These are phyloP conservation scores for Hapsidospora chrysogenum DNA, from an alignment of 495 filamentous ascomycete genomes.

Conservation along the genomic window DNA sequence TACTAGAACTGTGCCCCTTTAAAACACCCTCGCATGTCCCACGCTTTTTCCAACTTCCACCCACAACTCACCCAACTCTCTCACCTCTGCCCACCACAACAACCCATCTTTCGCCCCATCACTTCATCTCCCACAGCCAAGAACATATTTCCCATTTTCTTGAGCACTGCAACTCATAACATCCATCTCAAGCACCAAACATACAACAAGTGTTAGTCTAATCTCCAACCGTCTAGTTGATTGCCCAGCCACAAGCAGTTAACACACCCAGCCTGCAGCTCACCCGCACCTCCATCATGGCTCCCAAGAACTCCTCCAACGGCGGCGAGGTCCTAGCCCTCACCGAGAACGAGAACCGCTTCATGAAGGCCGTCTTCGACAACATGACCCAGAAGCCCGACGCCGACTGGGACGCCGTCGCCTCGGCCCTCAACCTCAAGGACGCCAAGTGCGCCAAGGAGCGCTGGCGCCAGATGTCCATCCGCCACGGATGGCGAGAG, in stretches of 20 bases:
- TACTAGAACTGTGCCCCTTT: too few species aligned
- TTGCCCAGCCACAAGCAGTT: not conserved
- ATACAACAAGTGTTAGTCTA: not conserved
- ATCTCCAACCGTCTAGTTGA: not conserved
- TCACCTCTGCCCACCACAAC: too few species aligned
- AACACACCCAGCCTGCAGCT: not conserved
- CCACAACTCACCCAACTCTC: too few species aligned
- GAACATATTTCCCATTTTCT: too few species aligned
- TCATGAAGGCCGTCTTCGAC: constrained; percentile 8
- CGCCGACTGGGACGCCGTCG: constrained; percentile 6
- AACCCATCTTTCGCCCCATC: too few species aligned
- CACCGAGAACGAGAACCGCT: constrained; percentile 3
- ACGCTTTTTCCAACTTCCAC: too few species aligned
- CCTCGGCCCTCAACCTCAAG: constrained; percentile 4
- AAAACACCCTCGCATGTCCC: too few species aligned
- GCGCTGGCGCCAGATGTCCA: constrained; percentile 7
- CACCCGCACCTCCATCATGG: not conserved
- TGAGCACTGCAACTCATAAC: too few species aligned
- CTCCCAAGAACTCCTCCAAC: constrained; percentile 8
- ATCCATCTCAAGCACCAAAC: not conserved
- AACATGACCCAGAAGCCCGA: constrained; percentile 5
- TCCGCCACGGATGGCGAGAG: constrained; percentile 8
- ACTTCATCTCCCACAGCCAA: too few species aligned
- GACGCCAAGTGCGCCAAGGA: constrained; percentile 5
- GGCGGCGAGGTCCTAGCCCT: not conserved